phyloP scores from a whole-genome alignment of 2,329 filamentous ascomycete species.

The Colletotrichum noveboracense region DNA sequence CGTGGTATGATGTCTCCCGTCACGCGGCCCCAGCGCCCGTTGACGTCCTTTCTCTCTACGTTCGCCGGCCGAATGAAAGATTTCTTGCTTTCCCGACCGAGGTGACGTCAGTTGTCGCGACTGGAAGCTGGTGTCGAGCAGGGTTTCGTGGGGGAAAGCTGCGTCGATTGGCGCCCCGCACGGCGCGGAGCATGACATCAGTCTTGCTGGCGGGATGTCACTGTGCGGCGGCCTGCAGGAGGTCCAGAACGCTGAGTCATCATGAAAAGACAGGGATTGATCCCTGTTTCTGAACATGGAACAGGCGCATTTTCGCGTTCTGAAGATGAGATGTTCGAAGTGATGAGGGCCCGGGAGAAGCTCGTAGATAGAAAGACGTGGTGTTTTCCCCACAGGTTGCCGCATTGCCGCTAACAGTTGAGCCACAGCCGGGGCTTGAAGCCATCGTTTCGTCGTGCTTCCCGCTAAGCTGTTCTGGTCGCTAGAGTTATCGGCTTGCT shows the following conservation, averaged over 20 bases:
- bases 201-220: constrained; percentile 3
- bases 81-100: constrained; percentile 5
- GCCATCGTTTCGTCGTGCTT: neutral
- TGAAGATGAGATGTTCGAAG: neutral
- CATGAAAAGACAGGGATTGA: neutral
- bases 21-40: constrained; percentile 14
- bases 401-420: neutral
- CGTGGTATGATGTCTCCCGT: constrained; percentile 18
- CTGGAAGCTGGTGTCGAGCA: neutral
- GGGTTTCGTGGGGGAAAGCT: neutral
- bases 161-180: constrained; percentile 1
- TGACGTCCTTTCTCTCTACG: constrained; percentile 9
- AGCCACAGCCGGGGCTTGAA: neutral
- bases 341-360: neutral
- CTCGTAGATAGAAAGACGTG: neutral
- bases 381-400: neutral
- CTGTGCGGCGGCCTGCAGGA: neutral
- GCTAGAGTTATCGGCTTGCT: neutral
- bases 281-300: neutral
- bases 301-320: neutral
- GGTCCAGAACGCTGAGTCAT: constrained; percentile 18
- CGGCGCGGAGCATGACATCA: constrained; percentile 18
- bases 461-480: neutral
- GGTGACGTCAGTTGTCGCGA: constrained; percentile 14
- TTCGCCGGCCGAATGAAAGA: constrained; percentile 1